Evolutionary conservation across 768 basidiomycete genomes (phyloP).

Genomic region (Leccinellum albellum): DNA sequence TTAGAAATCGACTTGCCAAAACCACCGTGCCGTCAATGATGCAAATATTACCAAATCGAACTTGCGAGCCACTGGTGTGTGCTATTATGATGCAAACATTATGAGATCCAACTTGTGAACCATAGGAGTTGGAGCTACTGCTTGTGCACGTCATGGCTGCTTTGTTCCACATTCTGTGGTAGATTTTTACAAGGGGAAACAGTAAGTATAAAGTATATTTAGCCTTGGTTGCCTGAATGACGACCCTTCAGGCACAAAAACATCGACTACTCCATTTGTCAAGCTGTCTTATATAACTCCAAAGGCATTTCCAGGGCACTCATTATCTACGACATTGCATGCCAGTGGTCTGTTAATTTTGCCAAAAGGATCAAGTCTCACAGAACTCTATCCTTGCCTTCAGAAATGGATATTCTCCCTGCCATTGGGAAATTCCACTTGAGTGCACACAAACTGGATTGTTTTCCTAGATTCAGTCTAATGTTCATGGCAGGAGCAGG

Average conservation of each 20-base stretch:
- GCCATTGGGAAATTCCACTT: slow-evolving; percentile 31
- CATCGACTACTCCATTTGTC: slow-evolving; percentile 26
- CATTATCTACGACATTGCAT: slow-evolving; percentile 31
- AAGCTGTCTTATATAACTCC: slow-evolving; percentile 12
- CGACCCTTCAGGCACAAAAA: slow-evolving; percentile 29
- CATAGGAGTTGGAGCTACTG: neutral
- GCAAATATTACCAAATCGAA: neutral
- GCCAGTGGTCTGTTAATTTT: slow-evolving; percentile 23
- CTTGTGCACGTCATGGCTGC: neutral
- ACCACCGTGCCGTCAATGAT: neutral
- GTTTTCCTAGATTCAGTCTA: slow-evolving; percentile 21
- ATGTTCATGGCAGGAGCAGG: slow-evolving; percentile 23
- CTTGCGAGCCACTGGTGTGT: neutral
- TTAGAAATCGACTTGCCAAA: neutral
- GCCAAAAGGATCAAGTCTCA: neutral
- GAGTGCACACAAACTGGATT: slow-evolving; percentile 25
- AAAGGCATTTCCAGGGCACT: neutral
- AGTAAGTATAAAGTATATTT: neutral
- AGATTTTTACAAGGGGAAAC: slow-evolving; percentile 31
- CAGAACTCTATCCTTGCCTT: neutral
- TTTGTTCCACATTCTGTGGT: slow-evolving; percentile 29
- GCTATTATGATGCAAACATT: slow-evolving; percentile 1
- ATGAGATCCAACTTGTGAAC: neutral
- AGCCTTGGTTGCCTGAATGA: neutral
- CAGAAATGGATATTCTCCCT: slow-evolving; percentile 2